phyloP scores from a whole-genome alignment of 345 rosid species.

The Euclidium syriacum region DNA sequence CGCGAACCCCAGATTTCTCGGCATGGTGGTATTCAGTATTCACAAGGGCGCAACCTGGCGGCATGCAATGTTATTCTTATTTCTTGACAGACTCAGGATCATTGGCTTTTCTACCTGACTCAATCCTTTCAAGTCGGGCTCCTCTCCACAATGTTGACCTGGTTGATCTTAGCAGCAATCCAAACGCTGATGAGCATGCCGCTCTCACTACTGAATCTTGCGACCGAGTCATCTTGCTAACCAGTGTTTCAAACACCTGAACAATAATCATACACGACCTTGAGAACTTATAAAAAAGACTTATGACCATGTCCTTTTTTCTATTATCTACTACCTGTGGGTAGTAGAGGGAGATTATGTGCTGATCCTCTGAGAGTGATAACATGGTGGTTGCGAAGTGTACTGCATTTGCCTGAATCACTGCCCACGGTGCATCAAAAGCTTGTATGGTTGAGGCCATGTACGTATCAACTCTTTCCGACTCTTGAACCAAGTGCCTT shows the following conservation, averaged over 20 bases:
- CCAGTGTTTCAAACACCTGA: conserved; percentile 76
- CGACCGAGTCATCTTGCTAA: conserved; percentile 73
- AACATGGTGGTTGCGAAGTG: conserved; percentile 77
- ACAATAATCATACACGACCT: conserved; percentile 3
- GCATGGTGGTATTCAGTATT: conserved; percentile 12
- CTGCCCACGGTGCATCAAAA: conserved; percentile 90
- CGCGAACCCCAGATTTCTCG: not conserved
- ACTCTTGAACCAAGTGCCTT: conserved; percentile 50
- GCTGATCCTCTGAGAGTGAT: conserved; percentile 79
- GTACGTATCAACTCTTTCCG: conserved; percentile 67
- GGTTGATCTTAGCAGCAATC: conserved; percentile 63
- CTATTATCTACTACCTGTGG: conserved; percentile 68
- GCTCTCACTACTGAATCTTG: conserved; percentile 81
- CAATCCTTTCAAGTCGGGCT: conserved; percentile 52
- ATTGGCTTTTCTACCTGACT: conserved; percentile 34
- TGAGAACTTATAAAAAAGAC: not conserved
- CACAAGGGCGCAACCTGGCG: not conserved
- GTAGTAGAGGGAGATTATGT: conserved; percentile 53
- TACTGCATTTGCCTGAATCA: conserved; percentile 90
- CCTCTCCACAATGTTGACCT: conserved; percentile 56
- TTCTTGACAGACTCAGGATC: conserved; percentile 36
- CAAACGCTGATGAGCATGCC: conserved; percentile 65
- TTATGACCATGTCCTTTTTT: conserved; percentile 7
- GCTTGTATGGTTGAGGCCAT: conserved; percentile 86
- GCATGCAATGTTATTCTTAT: not conserved